Evolutionary conservation across 331 rosid genomes (phyloP), one percentile per base, ranked within the genome.

Genomic region (Malus hybrid): DNA sequence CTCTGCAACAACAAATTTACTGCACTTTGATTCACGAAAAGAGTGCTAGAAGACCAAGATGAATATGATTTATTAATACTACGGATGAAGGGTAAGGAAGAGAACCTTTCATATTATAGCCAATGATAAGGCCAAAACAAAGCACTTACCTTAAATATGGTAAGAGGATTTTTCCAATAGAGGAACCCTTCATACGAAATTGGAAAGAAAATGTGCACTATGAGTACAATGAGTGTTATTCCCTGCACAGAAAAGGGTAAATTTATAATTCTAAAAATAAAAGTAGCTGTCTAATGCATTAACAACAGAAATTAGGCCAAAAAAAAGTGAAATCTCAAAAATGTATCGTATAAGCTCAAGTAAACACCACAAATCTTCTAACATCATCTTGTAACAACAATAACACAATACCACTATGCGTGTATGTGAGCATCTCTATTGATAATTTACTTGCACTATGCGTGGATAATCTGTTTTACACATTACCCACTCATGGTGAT

Each of bases 181-280:
- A 91, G 86, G 73, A 78, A 55, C 70, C 99, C 99, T 82, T 92
- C 96, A 1, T 85, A 92, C 16, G 86, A 82, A 81, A 94, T 73
- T 28, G 97, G 99, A 81, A 83, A 94, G 85, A 88, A 84, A 36
- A 74, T 86, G 82, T 94, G 97, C 52, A 88, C 50, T 60, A 83
- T 24, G 59, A 94, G 85, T 73, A 94, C 69, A 81, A 85, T n/a
- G 76, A 94, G 85, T 70, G 87, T 57, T 83, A 87, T 77, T 48
- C 90, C 97, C 97, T 94, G 96, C 82, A 86, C 62, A 63, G 57
- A 73, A 76, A 76, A 81, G 73, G n/a, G 70, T 55, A 78, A 60
- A 64, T 33, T 27, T 0, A 57, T 33, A 65, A 85, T 75, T 3
- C 22, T 27, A 46, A 7, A 39, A 16, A 10, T 8, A 65, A 29